Base-by-base conservation (phyloP, 257 asterid species). In the Nicotiana obtusifolia region DNA sequence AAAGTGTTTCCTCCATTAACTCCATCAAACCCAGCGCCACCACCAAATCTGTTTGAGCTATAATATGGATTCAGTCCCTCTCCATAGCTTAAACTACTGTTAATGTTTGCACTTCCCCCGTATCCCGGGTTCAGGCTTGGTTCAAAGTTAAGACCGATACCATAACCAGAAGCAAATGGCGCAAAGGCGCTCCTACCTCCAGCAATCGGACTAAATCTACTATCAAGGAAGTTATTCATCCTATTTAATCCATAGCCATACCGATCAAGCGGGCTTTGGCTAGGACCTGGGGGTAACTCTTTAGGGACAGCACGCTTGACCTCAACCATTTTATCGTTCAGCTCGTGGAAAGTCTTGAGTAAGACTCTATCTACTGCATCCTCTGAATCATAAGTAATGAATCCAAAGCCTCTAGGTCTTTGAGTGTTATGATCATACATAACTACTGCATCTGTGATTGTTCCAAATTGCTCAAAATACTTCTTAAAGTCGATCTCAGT, bases 61-160 rank as follows among this genome's bases (percentile, higher is more conserved):
- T 75, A 64, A 82, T 53, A 82, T 15, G 85, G 85, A 75, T 77
- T 77, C 30, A 77, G 22, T 28, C 67, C 81, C 57, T 75, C 80
- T 20, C 76, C 86, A 68, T 83, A 87, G 26, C 94, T 91, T 47
- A 86, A 61, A 65, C 83, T 87, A n/a, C 86, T 81, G 17, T 81
- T 80, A 73, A 89, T 80, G 85, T 84, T 88, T 7, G 89, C 88
- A 66, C 86, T 87, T 57, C 86, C 88, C 64, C 87, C 90, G 52
- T 84, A 89, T 19, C 86, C 89, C 10, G 84, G 53, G 85, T 71
- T 85, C 87, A 86, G 78, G 30, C 91, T 86, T 77, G 89, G 92
- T 33, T 90, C 92, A 84, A 89, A 76, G 67, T 76, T 82, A 80
- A 64, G 13, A 19, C 82, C 82, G 62, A 64, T 13, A 52, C 85